These are phyloP conservation scores for Eucalyptus erythrocorys DNA, from an alignment of 345 rosid species.

Conservation along the genomic window DNA sequence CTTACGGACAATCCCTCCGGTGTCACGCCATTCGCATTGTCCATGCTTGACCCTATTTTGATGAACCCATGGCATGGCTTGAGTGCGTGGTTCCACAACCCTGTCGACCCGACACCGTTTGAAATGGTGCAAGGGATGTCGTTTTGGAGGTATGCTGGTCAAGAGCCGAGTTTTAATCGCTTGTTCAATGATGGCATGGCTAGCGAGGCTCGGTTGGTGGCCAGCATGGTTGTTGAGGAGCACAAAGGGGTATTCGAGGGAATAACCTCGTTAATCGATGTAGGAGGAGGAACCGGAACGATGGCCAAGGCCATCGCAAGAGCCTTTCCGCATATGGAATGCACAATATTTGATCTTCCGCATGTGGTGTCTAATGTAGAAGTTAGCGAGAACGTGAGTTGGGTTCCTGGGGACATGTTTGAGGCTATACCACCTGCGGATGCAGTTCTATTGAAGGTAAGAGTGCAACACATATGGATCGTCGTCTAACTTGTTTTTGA, in stretches of 20 bases:
- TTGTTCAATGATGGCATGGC: slow-evolving; percentile 14
- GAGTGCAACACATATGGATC: too few species aligned
- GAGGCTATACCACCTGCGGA: slow-evolving; percentile 12
- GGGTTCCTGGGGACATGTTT: slow-evolving; percentile 22
- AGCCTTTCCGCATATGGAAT: slow-evolving; percentile 3
- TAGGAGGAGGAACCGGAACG: slow-evolving; percentile 19
- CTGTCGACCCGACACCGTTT: not conserved
- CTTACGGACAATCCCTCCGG: not conserved
- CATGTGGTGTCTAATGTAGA: slow-evolving; percentile 5
- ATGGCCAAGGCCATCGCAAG: slow-evolving; percentile 2
- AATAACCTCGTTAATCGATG: slow-evolving; percentile 13
- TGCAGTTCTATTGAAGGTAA: slow-evolving; percentile 10
- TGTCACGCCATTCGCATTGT: not conserved
- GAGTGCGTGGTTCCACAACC: slow-evolving; percentile 9
- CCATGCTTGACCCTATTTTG: not conserved
- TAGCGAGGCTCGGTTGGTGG: slow-evolving; percentile 2
- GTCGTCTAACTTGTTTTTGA: too few species aligned
- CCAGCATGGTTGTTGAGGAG: not conserved
- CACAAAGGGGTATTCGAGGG: slow-evolving; percentile 7
- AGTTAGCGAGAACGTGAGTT: slow-evolving; percentile 3
- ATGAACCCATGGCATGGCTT: not conserved
- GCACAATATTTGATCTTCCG: slow-evolving; percentile 3
- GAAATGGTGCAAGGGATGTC: not conserved
- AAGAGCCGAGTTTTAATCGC: not conserved
- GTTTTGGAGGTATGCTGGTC: not conserved